These are phyloP conservation scores for Panellus pusillus DNA, from an alignment of 768 basidiomycete species.

Conservation along the genomic window DNA sequence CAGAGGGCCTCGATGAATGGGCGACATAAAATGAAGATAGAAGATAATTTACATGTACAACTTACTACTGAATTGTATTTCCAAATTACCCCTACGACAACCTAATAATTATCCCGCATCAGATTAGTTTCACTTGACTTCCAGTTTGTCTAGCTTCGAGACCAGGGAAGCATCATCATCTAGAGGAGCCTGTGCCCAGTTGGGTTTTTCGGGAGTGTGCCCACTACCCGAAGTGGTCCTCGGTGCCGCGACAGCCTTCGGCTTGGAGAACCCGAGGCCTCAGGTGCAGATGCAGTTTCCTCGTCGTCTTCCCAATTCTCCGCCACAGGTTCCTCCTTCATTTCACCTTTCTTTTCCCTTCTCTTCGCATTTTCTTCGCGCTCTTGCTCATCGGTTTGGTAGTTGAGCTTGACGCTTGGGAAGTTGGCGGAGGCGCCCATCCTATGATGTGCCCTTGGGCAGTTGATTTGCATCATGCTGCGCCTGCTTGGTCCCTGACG, in stretches of 20 bases:
- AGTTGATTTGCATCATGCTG: constrained; percentile 64
- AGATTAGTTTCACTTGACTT: constrained; percentile 43
- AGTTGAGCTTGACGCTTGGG: constrained; percentile 21
- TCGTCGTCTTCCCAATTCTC: constrained; percentile 82
- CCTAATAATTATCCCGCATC: constrained; percentile 19
- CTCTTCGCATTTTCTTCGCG: constrained; percentile 81
- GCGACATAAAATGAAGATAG: constrained; percentile 6
- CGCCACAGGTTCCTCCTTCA: constrained; percentile 56
- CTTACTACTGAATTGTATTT: constrained; percentile 31
- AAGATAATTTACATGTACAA: constrained; percentile 36
- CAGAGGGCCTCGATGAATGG: constrained; percentile 19
- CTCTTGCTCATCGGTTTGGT: constrained; percentile 70
- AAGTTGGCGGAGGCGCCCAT: constrained; percentile 64
- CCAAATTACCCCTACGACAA: constrained; percentile 23
- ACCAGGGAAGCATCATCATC: constrained; percentile 38
- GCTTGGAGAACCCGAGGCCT: constrained; percentile 7
- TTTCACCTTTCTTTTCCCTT: constrained; percentile 65
- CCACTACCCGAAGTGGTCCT: constrained; percentile 1
- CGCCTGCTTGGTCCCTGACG: constrained; percentile 55
- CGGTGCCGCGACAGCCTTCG: constrained; percentile 5
- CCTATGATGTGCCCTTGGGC: constrained; percentile 81
- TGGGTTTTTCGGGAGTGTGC: constrained; percentile 17
- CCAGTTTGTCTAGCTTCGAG: constrained; percentile 56
- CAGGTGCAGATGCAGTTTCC: constrained; percentile 35
- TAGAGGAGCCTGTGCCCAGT: constrained; percentile 20